Evolutionary conservation across 73 alveolate genomes (phyloP), one percentile per base, ranked within the genome.

Genomic region (Paramecium pentaurelia): DNA sequence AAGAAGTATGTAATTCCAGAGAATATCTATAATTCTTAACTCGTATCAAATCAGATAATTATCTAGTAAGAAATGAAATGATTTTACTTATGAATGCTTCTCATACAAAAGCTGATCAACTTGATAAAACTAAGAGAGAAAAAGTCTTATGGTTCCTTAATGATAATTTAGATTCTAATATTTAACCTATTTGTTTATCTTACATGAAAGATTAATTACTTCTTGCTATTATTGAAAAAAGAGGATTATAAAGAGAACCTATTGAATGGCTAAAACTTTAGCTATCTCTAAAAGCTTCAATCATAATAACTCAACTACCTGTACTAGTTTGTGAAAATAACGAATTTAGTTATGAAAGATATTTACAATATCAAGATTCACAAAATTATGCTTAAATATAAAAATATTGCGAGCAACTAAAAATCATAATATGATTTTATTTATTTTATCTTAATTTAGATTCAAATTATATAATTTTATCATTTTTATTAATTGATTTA

Each of bases 211-310:
- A 28, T 32, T 80, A 80, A 80, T 18, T 80, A 42, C 58, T 32
- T 40, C 20, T 25, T 1, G 28, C 75, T 6, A 68, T 80, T 18
- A 5, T 22, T 34, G 77, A 80, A 9, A 80, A 64, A 80, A 80
- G 38, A 27, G 91, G 91, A 22, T 16, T 80, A 25, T 49, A 8
- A 9, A 80, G 45, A 47, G 42, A 34, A 42, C 58, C 44, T 9
- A 80, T 80, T 18, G 91, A 80, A 32, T 80, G 91, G 91, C 3
- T 80, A 12, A 80, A 80, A 80, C 73, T 80, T 2, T 28, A 40
- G 10, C 30, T 80, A 0, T 80, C 36, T 0, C 34, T 80, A 6
- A 9, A 80, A 12, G 91, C 75, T 20, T 80, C 91, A 11, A 80
- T 80, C 28, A 38, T 80, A 8, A 80, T 80, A 6, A 18, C 49